These are phyloP conservation scores for Lachnellula suecica DNA, from an alignment of 2,329 filamentous ascomycete species.

Conservation along the genomic window DNA sequence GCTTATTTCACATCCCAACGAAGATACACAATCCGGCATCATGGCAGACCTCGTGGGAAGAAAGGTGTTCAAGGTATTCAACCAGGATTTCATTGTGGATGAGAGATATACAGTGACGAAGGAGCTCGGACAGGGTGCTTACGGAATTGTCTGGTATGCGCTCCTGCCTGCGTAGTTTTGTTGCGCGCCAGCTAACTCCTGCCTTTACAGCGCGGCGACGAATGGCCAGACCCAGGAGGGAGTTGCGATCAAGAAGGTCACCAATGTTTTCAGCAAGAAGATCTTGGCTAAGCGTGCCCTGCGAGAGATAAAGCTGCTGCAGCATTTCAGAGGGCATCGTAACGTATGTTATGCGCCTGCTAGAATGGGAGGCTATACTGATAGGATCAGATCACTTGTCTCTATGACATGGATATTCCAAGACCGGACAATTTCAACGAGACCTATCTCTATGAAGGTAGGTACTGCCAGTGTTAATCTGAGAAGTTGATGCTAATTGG, in stretches of 20 bases:
- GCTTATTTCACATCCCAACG: neutral
- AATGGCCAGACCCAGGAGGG: conserved; percentile 90
- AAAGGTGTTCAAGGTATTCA: conserved; percentile 99
- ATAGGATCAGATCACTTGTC: conserved; percentile 80
- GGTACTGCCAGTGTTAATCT: neutral
- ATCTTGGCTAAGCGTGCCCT: conserved; percentile 97
- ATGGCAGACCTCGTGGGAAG: conserved; percentile 51
- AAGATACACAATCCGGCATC: conserved; percentile 11
- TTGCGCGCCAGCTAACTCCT: conserved; percentile 26
- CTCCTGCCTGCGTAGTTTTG: conserved; percentile 10
- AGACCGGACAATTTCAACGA: conserved; percentile 98
- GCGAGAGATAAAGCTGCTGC: conserved; percentile 96
- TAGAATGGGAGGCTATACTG: conserved; percentile 31
- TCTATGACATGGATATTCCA: conserved; percentile 99
- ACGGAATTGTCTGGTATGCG: conserved; percentile 93
- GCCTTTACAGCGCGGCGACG: conserved; percentile 71
- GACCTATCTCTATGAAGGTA: conserved; percentile 97
- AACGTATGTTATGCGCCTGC: conserved; percentile 65
- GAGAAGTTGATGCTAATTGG: conserved; percentile 16
- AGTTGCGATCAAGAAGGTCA: conserved; percentile 99
- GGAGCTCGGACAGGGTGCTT: conserved; percentile 96
- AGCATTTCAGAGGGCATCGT: conserved; percentile 91
- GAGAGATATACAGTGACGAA: conserved; percentile 98
- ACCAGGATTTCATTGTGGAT: conserved; percentile 98
- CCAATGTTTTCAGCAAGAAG: conserved; percentile 99